A percentile compares a stretch with the other conserved stretches of the same genome.
phyloP scores from a whole-genome alignment of 805 yeast species.

The Schizosaccharomyces japonicus region DNA sequence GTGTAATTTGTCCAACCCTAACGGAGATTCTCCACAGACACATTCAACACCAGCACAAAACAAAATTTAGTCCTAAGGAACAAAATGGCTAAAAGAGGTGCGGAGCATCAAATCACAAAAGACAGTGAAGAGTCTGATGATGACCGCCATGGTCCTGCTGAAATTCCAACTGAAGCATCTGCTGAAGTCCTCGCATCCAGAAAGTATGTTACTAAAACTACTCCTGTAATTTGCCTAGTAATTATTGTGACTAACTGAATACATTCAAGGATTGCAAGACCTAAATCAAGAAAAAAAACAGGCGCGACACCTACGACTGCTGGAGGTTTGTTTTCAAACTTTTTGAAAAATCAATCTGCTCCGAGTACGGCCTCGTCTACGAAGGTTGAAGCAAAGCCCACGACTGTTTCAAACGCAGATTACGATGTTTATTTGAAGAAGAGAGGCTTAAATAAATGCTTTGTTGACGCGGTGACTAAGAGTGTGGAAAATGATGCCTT shows the following conservation, averaged over 20 bases:
- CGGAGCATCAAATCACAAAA: constrained; percentile 4
- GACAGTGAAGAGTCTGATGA: constrained; percentile 2
- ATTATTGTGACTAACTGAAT: neutral
- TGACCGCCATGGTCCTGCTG: constrained; percentile 3
- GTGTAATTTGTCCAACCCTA: too few species aligned
- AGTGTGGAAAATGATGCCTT: constrained; percentile 4
- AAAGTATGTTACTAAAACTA: neutral
- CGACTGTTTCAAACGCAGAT: neutral
- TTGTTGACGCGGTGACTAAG: neutral
- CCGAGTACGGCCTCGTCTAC: neutral
- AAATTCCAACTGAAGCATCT: neutral
- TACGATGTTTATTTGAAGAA: neutral
- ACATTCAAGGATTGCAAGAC: constrained; percentile 3
- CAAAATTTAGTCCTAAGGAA: too few species aligned
- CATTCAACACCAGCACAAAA: too few species aligned
- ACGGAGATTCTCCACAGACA: too few species aligned
- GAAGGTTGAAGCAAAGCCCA: neutral
- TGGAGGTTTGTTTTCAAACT: neutral
- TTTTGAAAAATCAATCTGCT: neutral
- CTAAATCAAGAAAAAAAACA: neutral
- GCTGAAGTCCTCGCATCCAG: constrained; percentile 3
- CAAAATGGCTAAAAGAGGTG: constrained; percentile 5
- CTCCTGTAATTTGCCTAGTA: neutral
- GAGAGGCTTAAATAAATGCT: neutral
- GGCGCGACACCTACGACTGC: neutral